Base-by-base conservation (phyloP, 495 filamentous ascomycete genomes). In the Acidiella bohemica region DNA sequence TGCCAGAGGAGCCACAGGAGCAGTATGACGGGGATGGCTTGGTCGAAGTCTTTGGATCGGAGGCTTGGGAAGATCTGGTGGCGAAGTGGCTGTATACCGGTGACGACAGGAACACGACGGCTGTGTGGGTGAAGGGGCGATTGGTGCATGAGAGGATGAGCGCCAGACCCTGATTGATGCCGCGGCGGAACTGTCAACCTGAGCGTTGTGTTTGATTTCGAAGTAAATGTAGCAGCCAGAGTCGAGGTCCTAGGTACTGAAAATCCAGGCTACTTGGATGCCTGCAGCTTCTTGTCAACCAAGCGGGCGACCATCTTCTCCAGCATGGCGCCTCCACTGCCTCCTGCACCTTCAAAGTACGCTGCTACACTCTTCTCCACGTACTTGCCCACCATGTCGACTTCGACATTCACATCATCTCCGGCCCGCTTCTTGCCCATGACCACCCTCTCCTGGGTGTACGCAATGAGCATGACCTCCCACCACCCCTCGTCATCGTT, bases 381-480 rank as follows among this genome's bases (percentile, higher is more conserved):
- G 58, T 96, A 95, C 70, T 99, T 99, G 4, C 88, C 92, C 49
- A 95, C 78, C 68, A 94, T 86, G 60, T 99, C 92, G 36, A 96
- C 93, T 69, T 99, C 92, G 13, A 96, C 78, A 59, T 99, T 99
- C 22, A 96, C 85, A 36, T 72, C 68, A 5, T 94, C 85, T 1
- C 92, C 87, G n/a, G 66, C 60, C 58, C 69, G 66, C 71, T 99
- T 96, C 9, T 58, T 62, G 8, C 81, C 84, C 42, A 80, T 82
- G 1, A 94, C 84, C 24, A 96, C 75, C 59, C 78, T 77, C 63
- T 87, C 85, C 66, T 95, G 92, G 27, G 92, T 94, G 53, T 99
- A 99, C n/a, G 83, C 75, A 59, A 99, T 93, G 31, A 99, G 65
- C 92, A 99, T 99, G 8, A 99, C 80, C 72, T 96, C 90, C 75